Conservation (phyloP, 177 flowering plant genomes). For the Vitis hybrid region DNA sequence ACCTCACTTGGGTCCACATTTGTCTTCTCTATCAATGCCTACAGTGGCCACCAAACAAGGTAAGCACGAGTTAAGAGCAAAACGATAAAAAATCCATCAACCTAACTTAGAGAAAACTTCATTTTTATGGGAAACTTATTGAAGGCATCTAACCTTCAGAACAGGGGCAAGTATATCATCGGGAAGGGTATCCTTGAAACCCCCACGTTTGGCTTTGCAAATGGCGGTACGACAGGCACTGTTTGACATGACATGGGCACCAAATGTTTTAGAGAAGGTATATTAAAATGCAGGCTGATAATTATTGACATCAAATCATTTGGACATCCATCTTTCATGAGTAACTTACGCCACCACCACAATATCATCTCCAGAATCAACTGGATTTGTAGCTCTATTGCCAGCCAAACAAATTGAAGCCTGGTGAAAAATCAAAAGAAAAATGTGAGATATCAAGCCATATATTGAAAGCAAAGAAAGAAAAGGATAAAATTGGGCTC, state of each 20-base stretch:
- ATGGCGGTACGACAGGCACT: slow-evolving; percentile 69
- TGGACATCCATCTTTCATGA: background rate
- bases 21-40: slow-evolving; percentile 66
- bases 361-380: slow-evolving; percentile 63
- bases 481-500: background rate
- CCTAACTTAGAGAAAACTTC: background rate
- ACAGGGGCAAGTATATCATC: slow-evolving; percentile 71
- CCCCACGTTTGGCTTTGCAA: slow-evolving; percentile 68
- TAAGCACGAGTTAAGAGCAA: background rate
- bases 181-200: slow-evolving; percentile 69
- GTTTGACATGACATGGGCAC: slow-evolving; percentile 6
- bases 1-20: slow-evolving; percentile 54
- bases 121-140: background rate
- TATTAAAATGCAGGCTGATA: background rate
- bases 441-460: background rate
- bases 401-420: slow-evolving; percentile 77
- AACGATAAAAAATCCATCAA: background rate
- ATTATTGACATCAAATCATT: background rate
- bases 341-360: slow-evolving; percentile 73
- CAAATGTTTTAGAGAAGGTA: background rate
- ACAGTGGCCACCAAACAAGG: background rate
- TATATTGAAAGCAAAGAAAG: too few relatives aligned
- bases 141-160: slow-evolving; percentile 42
- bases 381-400: slow-evolving; percentile 59
- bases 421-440: slow-evolving; percentile 26